Base-by-base conservation (phyloP, 2,329 filamentous ascomycete genomes). In the Tricladium varicosporioides region DNA sequence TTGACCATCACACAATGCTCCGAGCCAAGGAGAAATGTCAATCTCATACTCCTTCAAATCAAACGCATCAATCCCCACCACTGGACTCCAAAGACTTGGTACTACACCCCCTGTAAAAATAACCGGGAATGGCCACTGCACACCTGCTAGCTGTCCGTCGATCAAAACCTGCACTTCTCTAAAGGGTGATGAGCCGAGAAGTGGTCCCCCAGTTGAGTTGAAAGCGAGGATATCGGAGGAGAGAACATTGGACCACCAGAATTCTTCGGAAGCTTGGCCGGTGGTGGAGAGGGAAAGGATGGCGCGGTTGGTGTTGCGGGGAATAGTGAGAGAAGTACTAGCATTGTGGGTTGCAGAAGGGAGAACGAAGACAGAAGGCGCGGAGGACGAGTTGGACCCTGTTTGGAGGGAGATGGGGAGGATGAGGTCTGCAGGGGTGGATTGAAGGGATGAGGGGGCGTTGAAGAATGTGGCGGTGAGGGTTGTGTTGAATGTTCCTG, bases 31-130 rank as follows among this genome's bases (percentile, higher is more conserved):
- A 40, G 11, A 13, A n/a, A 40, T 10, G 11, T 40, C 91, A 60
- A 95, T 89, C 69, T 94, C 88, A 61, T 90, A 85, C 69, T 94
- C 89, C 46, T 82, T 78, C 19, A 95, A 76, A 67, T 94, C 89
- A 69, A 91, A 94, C 0, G 89, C 84, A 66, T 94, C 86, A 16
- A 89, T 83, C 1, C 89, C 89, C 2, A 89, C 90, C 53, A 94
- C 80, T 0, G 91, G 91, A 5, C 89, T 79, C 81, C 92, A 91
- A 42, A 94, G 79, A 1, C 84, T 84, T 4, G 89, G 89, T 1
- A 88, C 86, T 5, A 95, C 78, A 1, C 90, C 90, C 2, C 91
- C 91, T 0, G 91, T 92, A 65, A 92, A 93, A 49, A 95, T 86
- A 15, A 91, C 80, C 0, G 90, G 89, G 65, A 89, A 93, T 1